Evolutionary conservation across 164 flowering plant genomes (phyloP).

Genomic region (Liriodendron chinense): DNA sequence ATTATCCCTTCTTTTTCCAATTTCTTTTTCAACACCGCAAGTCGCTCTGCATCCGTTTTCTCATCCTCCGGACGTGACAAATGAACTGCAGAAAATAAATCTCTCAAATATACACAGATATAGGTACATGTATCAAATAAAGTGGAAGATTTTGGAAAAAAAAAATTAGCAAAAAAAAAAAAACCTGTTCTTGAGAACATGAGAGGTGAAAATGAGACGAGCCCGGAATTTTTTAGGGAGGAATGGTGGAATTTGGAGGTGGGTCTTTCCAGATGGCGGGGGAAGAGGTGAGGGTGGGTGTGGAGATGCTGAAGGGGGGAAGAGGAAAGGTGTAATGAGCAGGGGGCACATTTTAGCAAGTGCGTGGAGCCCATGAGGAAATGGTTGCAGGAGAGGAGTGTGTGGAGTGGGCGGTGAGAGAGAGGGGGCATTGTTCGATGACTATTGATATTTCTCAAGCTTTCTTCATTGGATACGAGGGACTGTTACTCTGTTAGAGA

Average conservation of each 20-base stretch:
- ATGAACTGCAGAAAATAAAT: conserved; percentile 11
- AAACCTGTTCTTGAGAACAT: conserved; percentile 2
- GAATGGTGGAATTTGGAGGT: background rate
- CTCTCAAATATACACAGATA: background rate
- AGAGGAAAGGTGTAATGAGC: background rate
- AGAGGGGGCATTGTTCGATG: conserved; percentile 3
- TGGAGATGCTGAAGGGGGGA: background rate
- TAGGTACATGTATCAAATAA: background rate
- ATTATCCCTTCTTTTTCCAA: conserved; percentile 12
- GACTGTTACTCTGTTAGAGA: no score
- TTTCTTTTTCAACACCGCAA: conserved; percentile 10
- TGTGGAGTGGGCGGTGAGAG: conserved; percentile 2
- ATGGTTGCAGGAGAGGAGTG: conserved; percentile 1
- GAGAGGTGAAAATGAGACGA: conserved; percentile 1
- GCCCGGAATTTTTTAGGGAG: conserved; percentile 6
- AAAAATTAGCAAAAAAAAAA: background rate
- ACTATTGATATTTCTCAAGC: background rate
- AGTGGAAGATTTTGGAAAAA: background rate
- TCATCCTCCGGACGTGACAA: conserved; percentile 3
- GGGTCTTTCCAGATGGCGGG: background rate
- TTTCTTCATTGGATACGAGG: background rate
- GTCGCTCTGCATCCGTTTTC: background rate
- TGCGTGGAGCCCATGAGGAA: conserved; percentile 5
- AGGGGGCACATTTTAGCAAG: conserved; percentile 2
- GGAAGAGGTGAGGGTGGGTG: background rate